A percentile compares a stretch with the other conserved stretches of the same genome.
Evolutionary conservation across 1,284 basidiomycete genomes (phyloP).

Genomic region (Ustilago shanxiensis): DNA sequence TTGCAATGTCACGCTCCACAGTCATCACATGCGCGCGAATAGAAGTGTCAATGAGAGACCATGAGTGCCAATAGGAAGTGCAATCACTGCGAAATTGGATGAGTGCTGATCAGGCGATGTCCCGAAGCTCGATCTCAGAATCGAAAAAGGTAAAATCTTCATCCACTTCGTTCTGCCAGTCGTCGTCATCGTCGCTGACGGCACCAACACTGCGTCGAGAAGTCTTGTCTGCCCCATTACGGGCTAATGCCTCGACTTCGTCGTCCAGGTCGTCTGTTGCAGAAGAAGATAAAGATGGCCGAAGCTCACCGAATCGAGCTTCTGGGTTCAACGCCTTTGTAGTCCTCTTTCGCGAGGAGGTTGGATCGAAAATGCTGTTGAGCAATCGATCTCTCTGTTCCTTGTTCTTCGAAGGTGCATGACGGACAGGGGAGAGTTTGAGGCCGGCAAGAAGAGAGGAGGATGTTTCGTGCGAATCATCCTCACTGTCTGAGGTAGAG

Average conservation of each 20-base stretch:
- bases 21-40: neutral
- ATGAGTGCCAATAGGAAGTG: neutral
- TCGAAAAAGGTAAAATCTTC: conserved; percentile 47
- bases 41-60: conserved; percentile 9
- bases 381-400: conserved; percentile 10
- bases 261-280: conserved; percentile 2
- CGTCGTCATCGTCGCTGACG: conserved; percentile 35
- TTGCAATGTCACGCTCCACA: conserved; percentile 24
- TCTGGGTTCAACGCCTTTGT: conserved; percentile 18
- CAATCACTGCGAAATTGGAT: neutral
- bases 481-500: conserved; percentile 5
- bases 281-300: neutral
- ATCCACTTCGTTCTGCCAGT: conserved; percentile 46
- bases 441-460: conserved; percentile 23
- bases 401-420: conserved; percentile 4
- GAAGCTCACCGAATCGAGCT: conserved; percentile 28
- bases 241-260: neutral
- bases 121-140: conserved; percentile 40
- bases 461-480: neutral
- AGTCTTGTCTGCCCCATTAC: neutral
- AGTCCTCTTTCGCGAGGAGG: neutral
- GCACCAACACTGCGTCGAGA: neutral
- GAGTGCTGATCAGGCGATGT: conserved; percentile 18
- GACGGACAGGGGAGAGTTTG: conserved; percentile 31
- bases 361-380: conserved; percentile 27